Percentiles rank a stretch among this genome's conserved stretches.
Conservation (phyloP, 495 filamentous ascomycete genomes). For the Cudoniella acicularis region DNA sequence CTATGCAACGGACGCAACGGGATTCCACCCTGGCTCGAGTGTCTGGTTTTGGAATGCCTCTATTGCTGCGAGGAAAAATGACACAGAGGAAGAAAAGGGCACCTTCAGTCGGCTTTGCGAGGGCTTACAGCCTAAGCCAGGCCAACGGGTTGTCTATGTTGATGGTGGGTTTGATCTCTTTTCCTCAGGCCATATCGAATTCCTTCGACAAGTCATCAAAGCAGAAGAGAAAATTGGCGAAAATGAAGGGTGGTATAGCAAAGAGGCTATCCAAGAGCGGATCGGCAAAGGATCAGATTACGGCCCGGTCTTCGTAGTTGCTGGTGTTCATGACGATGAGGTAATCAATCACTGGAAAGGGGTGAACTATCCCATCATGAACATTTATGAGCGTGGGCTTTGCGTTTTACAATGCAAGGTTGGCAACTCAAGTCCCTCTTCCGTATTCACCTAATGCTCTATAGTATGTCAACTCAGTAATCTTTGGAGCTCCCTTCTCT, state of each 20-base stretch:
- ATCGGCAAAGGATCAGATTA: slow-evolving; percentile 67
- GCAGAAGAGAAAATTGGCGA: slow-evolving; percentile 64
- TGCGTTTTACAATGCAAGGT: slow-evolving; percentile 93
- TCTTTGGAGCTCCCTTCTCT: slow-evolving; percentile 86
- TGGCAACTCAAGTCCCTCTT: neutral
- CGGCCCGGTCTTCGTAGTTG: slow-evolving; percentile 77
- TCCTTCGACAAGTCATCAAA: slow-evolving; percentile 70
- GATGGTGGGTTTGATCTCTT: slow-evolving; percentile 98
- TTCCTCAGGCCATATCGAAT: slow-evolving; percentile 94
- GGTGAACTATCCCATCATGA: slow-evolving; percentile 99
- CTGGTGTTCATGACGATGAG: slow-evolving; percentile 88
- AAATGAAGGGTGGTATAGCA: slow-evolving; percentile 68
- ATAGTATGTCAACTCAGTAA: slow-evolving; percentile 80
- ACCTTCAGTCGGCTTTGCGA: slow-evolving; percentile 59
- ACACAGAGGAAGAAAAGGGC: slow-evolving; percentile 47
- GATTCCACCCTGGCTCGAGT: slow-evolving; percentile 63
- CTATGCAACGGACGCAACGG: slow-evolving; percentile 83
- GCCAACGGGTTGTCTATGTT: slow-evolving; percentile 87
- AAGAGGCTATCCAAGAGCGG: slow-evolving; percentile 56
- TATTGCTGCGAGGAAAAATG: slow-evolving; percentile 46
- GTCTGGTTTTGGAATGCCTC: slow-evolving; percentile 75
- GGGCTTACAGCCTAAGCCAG: slow-evolving; percentile 63
- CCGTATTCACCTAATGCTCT: slow-evolving; percentile 11
- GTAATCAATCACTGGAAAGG: slow-evolving; percentile 96
- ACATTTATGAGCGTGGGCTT: slow-evolving; percentile 91